Conservation (phyloP, 495 filamentous ascomycete genomes). For the Thozetella sp. region DNA sequence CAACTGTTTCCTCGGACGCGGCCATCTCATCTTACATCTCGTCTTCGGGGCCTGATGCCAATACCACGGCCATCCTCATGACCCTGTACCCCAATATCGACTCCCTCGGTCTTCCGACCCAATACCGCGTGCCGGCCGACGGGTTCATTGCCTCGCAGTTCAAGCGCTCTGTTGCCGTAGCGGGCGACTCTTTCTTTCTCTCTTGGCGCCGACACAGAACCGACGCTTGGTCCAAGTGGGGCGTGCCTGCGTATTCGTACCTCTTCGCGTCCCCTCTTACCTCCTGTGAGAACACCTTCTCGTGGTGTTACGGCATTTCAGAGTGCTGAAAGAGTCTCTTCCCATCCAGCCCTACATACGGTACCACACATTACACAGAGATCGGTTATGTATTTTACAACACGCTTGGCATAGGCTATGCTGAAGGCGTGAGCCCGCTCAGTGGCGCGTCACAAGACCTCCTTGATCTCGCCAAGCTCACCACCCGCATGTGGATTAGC, state of each 20-base stretch:
- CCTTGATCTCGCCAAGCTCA: not conserved
- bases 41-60: not conserved
- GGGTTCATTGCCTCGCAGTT: not conserved
- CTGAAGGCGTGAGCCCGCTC: not conserved
- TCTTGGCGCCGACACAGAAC: not conserved
- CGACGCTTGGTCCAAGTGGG: not conserved
- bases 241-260: not conserved
- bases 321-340: not conserved
- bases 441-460: not conserved
- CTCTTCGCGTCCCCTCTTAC: not conserved
- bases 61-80: not conserved
- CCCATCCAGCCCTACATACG: not conserved
- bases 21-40: not conserved
- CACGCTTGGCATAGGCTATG: not conserved
- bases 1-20: not conserved
- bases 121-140: not conserved
- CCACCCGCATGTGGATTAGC: not conserved
- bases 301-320: not conserved
- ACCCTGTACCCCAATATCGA: slow-evolving; percentile 2
- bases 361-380: not conserved
- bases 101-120: not conserved
- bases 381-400: not conserved
- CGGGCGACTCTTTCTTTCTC: not conserved
- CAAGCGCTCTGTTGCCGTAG: not conserved
- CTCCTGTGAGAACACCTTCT: not conserved